Evolutionary conservation across 2,329 filamentous ascomycete species (phyloP), one percentile per base, ranked within the genome.

Genomic region (Elsinoe fawcettii): DNA sequence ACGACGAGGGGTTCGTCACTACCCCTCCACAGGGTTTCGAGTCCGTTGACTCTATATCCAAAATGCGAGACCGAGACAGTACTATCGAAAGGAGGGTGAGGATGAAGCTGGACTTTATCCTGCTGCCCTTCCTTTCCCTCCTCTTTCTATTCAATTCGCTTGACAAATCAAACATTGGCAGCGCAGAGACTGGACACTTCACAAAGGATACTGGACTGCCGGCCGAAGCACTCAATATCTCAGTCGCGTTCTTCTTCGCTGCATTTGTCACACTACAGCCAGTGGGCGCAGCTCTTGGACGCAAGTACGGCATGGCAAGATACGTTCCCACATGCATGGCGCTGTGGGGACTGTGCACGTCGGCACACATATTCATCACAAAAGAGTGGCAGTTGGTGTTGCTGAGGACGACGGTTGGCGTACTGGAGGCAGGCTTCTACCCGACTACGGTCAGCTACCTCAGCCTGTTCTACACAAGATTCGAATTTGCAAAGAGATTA

Each of bases 241-340:
- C 80, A 2, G 76, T 82, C 8, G 77, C 78, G 20, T 73, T 77
- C 55, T 83, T 83, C 72, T 83, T 80, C 64, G 73, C 76, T 61
- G 78, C 79, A 58, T 83, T 83, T 62, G 80, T 84, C n/a, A 62
- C 76, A 0, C 70, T 83, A 11, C 80, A 83, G 61, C 80, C 80
- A 0, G 67, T 79, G 0, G 80, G 79, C 2, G 79, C 80, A 0
- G 79, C 79, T 11, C 78, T 86, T 60, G 73, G 83, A 32, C 68
- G 80, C 59, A 77, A 77, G 62, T 85, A 74, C 72, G 75, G 73
- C 61, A 80, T 80, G 69, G 74, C 75, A 30, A 66, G 72, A 30
- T 83, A 77, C 75, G 79, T 83, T n/a, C 79, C 80, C 0, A 68
- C 70, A 11, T 79, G 80, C 63, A 83, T 83, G 80, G 70, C 75